phyloP scores from a whole-genome alignment of 139 green algal species.

The Spirogloea muscicola region DNA sequence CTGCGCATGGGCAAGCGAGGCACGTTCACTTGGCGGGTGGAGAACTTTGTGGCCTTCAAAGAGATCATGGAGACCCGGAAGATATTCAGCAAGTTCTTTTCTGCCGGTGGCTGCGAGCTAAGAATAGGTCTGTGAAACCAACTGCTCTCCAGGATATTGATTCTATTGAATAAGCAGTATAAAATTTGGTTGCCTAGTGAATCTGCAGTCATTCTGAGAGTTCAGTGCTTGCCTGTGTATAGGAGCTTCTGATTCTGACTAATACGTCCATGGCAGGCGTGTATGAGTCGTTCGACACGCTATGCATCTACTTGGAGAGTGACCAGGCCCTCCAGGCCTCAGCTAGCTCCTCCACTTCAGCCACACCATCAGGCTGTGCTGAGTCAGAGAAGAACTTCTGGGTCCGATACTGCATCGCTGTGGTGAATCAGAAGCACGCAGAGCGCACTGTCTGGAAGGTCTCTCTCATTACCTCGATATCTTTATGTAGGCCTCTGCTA shows the following conservation, averaged over 20 bases:
- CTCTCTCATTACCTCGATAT: too few relatives aligned
- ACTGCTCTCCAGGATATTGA: too few relatives aligned
- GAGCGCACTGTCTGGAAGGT: constrained; percentile 62
- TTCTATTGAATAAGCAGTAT: too few relatives aligned
- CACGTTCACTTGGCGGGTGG: constrained; percentile 63
- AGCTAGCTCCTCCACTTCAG: not conserved
- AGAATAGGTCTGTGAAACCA: constrained; percentile 50
- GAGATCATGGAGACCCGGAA: constrained; percentile 73
- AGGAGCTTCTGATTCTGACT: not conserved
- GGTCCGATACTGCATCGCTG: constrained; percentile 66
- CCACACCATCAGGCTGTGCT: not conserved
- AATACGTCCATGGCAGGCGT: constrained; percentile 34
- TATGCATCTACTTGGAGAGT: constrained; percentile 70
- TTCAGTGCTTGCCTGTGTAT: too few relatives aligned
- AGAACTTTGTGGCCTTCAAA: constrained; percentile 70
- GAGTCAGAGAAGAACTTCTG: constrained; percentile 60
- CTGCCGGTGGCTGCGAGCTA: constrained; percentile 56
- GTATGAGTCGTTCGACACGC: constrained; percentile 66
- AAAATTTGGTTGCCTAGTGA: too few relatives aligned
- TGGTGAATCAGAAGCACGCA: constrained; percentile 60
- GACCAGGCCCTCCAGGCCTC: constrained; percentile 39
- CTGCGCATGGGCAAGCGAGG: too few relatives aligned
- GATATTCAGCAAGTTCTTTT: constrained; percentile 67
- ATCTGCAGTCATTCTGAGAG: too few relatives aligned
- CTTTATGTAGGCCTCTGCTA: too few relatives aligned